phyloP scores from a whole-genome alignment of 805 yeast genomes.

The Saccharomycopsis schoenii region DNA sequence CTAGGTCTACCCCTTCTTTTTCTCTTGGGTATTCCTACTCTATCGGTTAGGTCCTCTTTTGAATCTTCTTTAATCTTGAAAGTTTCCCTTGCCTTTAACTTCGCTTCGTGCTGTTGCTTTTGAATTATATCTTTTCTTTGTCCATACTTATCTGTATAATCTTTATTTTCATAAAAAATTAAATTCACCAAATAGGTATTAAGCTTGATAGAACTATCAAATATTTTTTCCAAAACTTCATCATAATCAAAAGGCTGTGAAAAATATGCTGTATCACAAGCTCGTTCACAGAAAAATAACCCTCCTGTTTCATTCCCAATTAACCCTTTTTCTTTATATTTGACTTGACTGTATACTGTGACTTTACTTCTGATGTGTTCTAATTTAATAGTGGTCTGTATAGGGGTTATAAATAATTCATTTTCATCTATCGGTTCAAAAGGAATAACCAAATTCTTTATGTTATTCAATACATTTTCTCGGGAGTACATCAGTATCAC shows the following conservation, averaged over 20 bases:
- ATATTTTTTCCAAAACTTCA: conserved; percentile 23
- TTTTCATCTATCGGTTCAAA: not conserved
- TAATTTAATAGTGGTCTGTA: conserved; percentile 1
- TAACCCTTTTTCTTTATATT: not conserved
- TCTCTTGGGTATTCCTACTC: not conserved
- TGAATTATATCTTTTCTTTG: conserved; percentile 9
- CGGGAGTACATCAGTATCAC: conserved; percentile 2
- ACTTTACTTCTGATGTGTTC: conserved; percentile 7
- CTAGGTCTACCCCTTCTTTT: not conserved
- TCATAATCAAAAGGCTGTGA: conserved; percentile 32
- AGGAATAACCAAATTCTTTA: not conserved
- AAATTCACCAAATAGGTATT: conserved; percentile 24
- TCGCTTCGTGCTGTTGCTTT: conserved; percentile 6
- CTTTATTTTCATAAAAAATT: conserved; percentile 9
- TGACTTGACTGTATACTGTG: not conserved
- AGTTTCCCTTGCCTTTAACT: not conserved
- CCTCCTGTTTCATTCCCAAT: conserved; percentile 19
- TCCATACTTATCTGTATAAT: conserved; percentile 13
- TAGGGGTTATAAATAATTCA: conserved; percentile 13
- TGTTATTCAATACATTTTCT: not conserved
- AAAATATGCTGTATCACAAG: conserved; percentile 30
- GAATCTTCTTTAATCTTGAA: conserved; percentile 15
- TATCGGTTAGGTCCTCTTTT: conserved; percentile 11
- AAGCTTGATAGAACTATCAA: conserved; percentile 25
- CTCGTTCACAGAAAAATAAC: conserved; percentile 33